These are phyloP conservation scores for Abelmoschus esculentus DNA, from an alignment of 345 rosid species.

Conservation along the genomic window DNA sequence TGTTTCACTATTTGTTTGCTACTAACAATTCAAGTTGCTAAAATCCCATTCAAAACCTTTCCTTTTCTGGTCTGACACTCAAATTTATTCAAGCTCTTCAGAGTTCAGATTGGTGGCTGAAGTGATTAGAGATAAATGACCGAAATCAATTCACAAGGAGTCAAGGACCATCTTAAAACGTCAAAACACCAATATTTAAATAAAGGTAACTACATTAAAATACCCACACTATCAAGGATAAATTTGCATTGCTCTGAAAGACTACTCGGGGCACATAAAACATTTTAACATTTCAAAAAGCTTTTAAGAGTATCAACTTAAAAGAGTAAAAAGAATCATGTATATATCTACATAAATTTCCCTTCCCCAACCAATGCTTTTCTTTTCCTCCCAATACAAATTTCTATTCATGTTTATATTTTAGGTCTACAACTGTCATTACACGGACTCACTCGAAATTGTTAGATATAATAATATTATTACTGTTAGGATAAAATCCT, in stretches of 20 bases:
- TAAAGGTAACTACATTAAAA: not conserved
- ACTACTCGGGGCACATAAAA: not conserved
- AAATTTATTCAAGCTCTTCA: constrained; percentile 1
- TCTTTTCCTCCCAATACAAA: not conserved
- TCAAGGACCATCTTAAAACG: not conserved
- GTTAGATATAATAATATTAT: too few species aligned
- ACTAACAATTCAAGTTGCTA: not conserved
- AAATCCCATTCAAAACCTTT: not conserved
- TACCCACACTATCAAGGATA: not conserved
- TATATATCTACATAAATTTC: not conserved
- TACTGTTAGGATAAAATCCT: too few species aligned
- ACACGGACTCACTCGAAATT: not conserved
- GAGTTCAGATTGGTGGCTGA: not conserved
- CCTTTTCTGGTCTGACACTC: not conserved
- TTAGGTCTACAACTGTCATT: not conserved
- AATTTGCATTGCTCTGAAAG: not conserved
- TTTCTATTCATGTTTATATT: not conserved
- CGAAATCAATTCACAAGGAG: not conserved
- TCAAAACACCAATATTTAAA: not conserved
- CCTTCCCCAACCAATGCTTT: not conserved
- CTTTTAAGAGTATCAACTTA: not conserved
- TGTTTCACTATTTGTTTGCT: not conserved
- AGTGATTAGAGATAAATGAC: not conserved
- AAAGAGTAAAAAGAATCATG: not conserved
- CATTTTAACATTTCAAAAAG: not conserved